A percentile compares a stretch with the other conserved stretches of the same genome.
Conservation (phyloP, 1,284 basidiomycete species). For the Vanrija humicola region DNA sequence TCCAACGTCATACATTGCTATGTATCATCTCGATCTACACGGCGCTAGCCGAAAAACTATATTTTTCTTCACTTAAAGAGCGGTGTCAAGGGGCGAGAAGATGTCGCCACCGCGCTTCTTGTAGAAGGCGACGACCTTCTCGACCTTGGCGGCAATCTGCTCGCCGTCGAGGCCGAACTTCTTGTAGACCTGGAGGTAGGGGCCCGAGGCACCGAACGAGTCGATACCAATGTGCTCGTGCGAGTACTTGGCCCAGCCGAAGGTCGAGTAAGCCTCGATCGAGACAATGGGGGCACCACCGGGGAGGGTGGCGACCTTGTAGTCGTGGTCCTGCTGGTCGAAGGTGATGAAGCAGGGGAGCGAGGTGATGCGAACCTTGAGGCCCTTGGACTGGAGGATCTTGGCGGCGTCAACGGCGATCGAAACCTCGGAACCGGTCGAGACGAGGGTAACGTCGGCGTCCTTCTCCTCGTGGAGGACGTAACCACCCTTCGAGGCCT, state of each 20-base stretch:
- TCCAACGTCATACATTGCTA: no score
- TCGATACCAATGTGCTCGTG: slow-evolving; percentile 81
- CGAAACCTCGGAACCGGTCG: slow-evolving; percentile 72
- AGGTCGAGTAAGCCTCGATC: slow-evolving; percentile 78
- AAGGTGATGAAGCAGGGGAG: slow-evolving; percentile 88
- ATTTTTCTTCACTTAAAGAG: slow-evolving; percentile 25
- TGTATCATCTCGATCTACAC: no score
- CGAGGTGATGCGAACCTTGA: slow-evolving; percentile 79
- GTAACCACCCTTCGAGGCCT: slow-evolving; percentile 80
- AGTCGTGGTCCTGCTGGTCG: slow-evolving; percentile 71
- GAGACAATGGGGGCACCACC: slow-evolving; percentile 85
- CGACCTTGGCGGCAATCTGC: slow-evolving; percentile 74
- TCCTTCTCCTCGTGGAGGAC: slow-evolving; percentile 73
- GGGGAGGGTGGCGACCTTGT: slow-evolving; percentile 77
- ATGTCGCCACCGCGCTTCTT: slow-evolving; percentile 70
- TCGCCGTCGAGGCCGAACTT: slow-evolving; percentile 67
- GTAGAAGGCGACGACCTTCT: slow-evolving; percentile 85
- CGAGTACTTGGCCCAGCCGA: slow-evolving; percentile 79
- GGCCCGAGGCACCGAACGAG: slow-evolving; percentile 82
- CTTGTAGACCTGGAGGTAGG: slow-evolving; percentile 71
- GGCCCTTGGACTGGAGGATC: slow-evolving; percentile 67
- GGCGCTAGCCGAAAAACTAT: no score
- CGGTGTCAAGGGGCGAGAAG: slow-evolving; percentile 67
- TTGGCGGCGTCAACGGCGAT: slow-evolving; percentile 81
- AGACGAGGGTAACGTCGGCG: slow-evolving; percentile 77